Evolutionary conservation across 2,329 filamentous ascomycete species (phyloP).

Genomic region (Colletotrichum limetticola): DNA sequence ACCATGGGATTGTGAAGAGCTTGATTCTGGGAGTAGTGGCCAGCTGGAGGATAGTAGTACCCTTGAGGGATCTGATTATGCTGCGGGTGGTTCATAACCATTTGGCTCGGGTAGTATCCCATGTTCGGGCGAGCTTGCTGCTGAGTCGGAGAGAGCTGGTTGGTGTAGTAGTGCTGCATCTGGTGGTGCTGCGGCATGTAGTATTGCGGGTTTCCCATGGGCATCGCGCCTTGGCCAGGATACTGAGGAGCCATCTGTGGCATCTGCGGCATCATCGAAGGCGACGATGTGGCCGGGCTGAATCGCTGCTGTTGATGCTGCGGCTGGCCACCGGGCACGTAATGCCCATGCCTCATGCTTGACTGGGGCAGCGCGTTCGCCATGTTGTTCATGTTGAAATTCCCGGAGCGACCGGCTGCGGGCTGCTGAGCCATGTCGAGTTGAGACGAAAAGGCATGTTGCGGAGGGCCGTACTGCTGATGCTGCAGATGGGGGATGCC

Average conservation of each 20-base stretch:
- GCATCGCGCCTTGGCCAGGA: constrained; percentile 49
- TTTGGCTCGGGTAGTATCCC: constrained; percentile 56
- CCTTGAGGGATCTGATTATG: constrained; percentile 43
- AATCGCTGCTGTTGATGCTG: constrained; percentile 47
- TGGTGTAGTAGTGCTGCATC: constrained; percentile 56
- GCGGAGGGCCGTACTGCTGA: constrained; percentile 44
- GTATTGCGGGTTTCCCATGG: constrained; percentile 54
- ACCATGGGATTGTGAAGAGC: constrained; percentile 46
- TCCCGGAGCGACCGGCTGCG: constrained; percentile 42
- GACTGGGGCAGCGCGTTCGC: constrained; percentile 54
- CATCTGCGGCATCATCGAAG: constrained; percentile 51
- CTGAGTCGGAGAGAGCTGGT: constrained; percentile 51
- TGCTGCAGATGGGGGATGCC: constrained; percentile 37
- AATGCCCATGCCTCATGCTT: constrained; percentile 51
- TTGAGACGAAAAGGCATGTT: constrained; percentile 54
- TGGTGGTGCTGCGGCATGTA: constrained; percentile 58
- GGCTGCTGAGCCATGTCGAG: constrained; percentile 51
- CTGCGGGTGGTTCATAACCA: constrained; percentile 55
- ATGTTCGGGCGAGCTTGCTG: constrained; percentile 48
- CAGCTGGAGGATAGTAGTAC: constrained; percentile 57
- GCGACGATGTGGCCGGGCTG: constrained; percentile 43
- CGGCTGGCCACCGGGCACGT: constrained; percentile 48
- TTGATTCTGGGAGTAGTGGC: constrained; percentile 49
- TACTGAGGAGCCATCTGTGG: constrained; percentile 53
- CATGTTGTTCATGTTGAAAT: constrained; percentile 61